phyloP scores from a whole-genome alignment of 2,329 filamentous ascomycete species.

The Colletotrichum limetticola region DNA sequence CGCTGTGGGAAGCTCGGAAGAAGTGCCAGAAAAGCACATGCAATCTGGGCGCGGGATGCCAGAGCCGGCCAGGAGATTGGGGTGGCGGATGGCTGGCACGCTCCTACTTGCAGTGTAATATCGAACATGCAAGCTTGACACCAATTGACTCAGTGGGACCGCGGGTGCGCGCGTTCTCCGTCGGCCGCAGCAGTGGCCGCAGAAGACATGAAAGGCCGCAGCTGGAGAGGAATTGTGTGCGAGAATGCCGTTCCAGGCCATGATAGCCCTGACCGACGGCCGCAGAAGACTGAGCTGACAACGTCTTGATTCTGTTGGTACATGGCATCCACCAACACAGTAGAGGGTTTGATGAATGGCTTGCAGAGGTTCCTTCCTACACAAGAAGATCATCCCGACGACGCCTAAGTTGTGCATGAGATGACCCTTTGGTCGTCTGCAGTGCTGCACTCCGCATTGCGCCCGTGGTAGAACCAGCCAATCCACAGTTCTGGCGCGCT shows the following conservation, averaged over 20 bases:
- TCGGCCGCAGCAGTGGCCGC: conserved; percentile 13
- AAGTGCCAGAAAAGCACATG: neutral
- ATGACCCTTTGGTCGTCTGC: neutral
- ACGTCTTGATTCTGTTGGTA: too few relatives aligned
- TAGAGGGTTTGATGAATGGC: neutral
- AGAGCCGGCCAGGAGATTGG: neutral
- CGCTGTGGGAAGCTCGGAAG: neutral
- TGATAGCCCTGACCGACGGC: too few relatives aligned
- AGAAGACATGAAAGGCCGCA: neutral
- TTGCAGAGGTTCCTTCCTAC: neutral
- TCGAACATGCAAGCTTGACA: neutral
- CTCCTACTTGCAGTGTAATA: conserved; percentile 1
- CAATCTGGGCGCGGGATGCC: neutral
- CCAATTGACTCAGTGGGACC: neutral
- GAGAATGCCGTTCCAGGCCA: too few relatives aligned
- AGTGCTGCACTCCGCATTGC: conserved; percentile 11
- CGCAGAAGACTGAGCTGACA: too few relatives aligned
- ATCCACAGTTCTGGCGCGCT: neutral
- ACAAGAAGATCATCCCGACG: neutral
- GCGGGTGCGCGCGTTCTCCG: neutral
- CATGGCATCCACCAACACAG: too few relatives aligned
- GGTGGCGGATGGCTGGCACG: neutral
- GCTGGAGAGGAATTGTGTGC: neutral
- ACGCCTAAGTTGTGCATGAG: neutral
- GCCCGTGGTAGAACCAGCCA: neutral